Conservation (phyloP, 495 filamentous ascomycete genomes). For the Xeromyces bisporus region DNA sequence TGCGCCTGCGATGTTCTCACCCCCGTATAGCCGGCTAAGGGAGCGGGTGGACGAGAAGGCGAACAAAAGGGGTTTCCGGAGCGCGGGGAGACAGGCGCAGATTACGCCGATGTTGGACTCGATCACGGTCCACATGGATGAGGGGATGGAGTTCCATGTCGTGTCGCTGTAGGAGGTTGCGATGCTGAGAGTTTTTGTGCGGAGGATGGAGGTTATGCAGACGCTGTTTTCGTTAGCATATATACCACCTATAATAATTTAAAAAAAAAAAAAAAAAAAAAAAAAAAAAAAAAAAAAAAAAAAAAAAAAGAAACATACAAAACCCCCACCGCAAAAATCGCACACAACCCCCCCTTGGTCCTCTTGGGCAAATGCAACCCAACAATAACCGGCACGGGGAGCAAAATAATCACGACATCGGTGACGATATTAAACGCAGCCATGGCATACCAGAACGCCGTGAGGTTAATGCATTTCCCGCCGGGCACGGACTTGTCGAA, state of each 20-base stretch:
- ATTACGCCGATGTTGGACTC: conserved; percentile 45
- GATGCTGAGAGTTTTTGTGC: conserved; percentile 14
- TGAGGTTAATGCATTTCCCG: conserved; percentile 22
- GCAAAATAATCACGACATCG: conserved; percentile 22
- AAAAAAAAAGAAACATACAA: conserved; percentile 9
- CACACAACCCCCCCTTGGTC: conserved; percentile 8
- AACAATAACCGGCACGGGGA: conserved; percentile 14
- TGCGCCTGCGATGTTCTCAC: too few species aligned
- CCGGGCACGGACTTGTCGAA: conserved; percentile 15
- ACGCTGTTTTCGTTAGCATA: conserved; percentile 8
- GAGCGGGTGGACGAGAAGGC: conserved; percentile 7
- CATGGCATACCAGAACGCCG: conserved; percentile 23
- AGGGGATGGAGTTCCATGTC: conserved; percentile 15
- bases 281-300: not conserved
- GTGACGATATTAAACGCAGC: conserved; percentile 27
- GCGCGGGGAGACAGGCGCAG: conserved; percentile 29
- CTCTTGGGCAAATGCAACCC: conserved; percentile 7
- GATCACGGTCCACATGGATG: conserved; percentile 29
- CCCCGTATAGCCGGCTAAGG: too few species aligned
- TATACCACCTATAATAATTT: not conserved
- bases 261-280: conserved; percentile 8
- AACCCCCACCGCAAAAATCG: conserved; percentile 12
- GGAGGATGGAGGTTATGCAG: conserved; percentile 16
- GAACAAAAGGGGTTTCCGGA: conserved; percentile 13
- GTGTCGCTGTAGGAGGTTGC: conserved; percentile 10